Evolutionary conservation across 2,329 filamentous ascomycete species (phyloP), one percentile per base, ranked within the genome.

Genomic region (Xylariaceae sp.): DNA sequence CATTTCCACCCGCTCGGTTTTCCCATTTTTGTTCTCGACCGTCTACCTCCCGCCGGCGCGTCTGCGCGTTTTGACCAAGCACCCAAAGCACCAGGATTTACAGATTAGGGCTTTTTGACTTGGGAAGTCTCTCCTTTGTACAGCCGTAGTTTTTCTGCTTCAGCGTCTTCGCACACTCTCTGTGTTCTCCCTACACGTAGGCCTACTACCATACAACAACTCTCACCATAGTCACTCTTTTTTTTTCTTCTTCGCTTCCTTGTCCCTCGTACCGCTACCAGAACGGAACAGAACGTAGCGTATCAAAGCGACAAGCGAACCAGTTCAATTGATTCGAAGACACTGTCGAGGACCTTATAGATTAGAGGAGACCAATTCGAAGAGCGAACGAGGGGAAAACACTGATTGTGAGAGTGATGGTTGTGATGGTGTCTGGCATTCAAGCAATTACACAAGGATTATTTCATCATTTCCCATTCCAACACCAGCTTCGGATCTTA

Each of bases 1-100:
- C 60, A 61, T 62, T 64, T 61, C 62, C 62, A 62, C 56, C 44
- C 44, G 44, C 48, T 64, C 61, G 61, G 59, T 56, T 62, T 61
- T 49, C 56, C 54, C 50, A 51, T 54, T 57, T 60, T 55, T 60
- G 43, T 52, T 50, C 47, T 58, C 41, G 51, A 56, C 49, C 54
- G 21, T 29, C 52, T 44, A 52, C 16, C 54, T 50, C 48, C n/a
- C n/a, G n/a, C n/a, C n/a, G n/a, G n/a, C n/a, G n/a, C n/a, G 45
- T 55, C 56, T 50, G 52, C 48, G 51, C 44, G 55, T 46, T 46
- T 56, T 44, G 53, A 37, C 32, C 32, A 7, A 7, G 3, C 3
- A 14, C 32, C 32, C 32, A 4, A 37, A 37, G 32, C 32, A 37
- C 9, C 32, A 12, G 9, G 6, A 12, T 14, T 7, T 37, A 3